Conservation (phyloP, 345 rosid genomes). For the Physaria fendleri region DNA sequence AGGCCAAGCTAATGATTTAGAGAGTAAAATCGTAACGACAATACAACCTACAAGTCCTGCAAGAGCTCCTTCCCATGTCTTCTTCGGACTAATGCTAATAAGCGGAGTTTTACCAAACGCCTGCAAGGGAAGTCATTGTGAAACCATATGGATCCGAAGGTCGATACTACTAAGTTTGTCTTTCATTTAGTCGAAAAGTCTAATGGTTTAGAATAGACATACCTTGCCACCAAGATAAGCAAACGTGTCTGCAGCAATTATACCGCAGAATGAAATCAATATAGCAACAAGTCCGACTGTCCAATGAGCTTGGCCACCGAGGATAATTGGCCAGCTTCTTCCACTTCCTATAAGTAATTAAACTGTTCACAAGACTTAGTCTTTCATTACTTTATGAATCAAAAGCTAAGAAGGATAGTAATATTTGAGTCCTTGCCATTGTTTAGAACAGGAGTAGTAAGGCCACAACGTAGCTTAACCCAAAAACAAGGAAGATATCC, state of each 20-base stretch:
- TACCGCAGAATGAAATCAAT: conserved; percentile 69
- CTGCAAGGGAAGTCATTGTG: conserved; percentile 32
- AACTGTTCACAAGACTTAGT: conserved; percentile 24
- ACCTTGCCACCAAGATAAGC: conserved; percentile 96
- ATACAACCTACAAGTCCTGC: conserved; percentile 87
- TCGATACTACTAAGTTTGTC: background rate
- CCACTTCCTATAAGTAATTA: conserved; percentile 52
- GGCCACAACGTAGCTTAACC: conserved; percentile 86
- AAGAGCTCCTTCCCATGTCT: conserved; percentile 97
- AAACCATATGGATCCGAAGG: background rate
- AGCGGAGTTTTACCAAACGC: conserved; percentile 85
- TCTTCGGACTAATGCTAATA: conserved; percentile 82
- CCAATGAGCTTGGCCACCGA: conserved; percentile 92
- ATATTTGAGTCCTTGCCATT: conserved; percentile 47
- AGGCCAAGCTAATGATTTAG: conserved; percentile 77
- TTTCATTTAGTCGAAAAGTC: background rate
- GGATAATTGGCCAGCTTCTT: conserved; percentile 62
- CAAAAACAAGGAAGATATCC: conserved; percentile 98
- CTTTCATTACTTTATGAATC: background rate
- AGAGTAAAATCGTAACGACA: conserved; percentile 46
- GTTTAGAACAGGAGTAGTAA: conserved; percentile 72
- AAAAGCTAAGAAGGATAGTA: conserved; percentile 11
- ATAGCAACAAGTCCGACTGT: conserved; percentile 91
- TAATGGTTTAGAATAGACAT: background rate
- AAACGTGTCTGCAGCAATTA: conserved; percentile 86